A percentile compares a stretch with the other conserved stretches of the same genome.
Conservation (phyloP, 129 eudicot genomes). For the Centrapalus pauciflorus region DNA sequence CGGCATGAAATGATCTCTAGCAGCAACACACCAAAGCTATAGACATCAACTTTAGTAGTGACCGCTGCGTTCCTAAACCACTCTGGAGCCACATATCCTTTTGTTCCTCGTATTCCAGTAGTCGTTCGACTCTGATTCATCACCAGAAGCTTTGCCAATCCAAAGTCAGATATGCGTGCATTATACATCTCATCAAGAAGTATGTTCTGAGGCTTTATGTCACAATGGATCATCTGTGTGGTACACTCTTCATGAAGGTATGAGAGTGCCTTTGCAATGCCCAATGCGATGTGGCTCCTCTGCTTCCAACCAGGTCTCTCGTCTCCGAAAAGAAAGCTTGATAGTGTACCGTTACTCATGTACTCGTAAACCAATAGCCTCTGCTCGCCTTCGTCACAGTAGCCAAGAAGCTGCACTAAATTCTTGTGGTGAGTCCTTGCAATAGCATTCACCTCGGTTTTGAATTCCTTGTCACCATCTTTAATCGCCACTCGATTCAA, state of each 20-base stretch:
- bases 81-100: constrained; percentile 51
- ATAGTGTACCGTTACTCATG: constrained; percentile 39
- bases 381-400: constrained; percentile 36
- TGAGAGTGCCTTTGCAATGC: constrained; percentile 29
- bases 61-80: constrained; percentile 33
- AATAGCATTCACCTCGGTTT: constrained; percentile 27
- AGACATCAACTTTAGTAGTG: constrained; percentile 24
- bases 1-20: constrained; percentile 28
- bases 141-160: too few species aligned
- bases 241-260: constrained; percentile 56
- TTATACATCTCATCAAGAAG: too few species aligned
- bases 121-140: constrained; percentile 34
- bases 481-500: constrained; percentile 9
- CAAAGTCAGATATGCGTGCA: too few species aligned
- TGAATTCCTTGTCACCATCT: constrained; percentile 34
- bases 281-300: constrained; percentile 5
- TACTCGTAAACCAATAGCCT: constrained; percentile 38
- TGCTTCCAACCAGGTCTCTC: constrained; percentile 13
- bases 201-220: constrained; percentile 51
- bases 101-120: constrained; percentile 42
- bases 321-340: constrained; percentile 19
- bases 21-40: constrained; percentile 35
- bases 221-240: constrained; percentile 46
- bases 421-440: constrained; percentile 46
- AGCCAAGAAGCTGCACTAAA: too few species aligned